Evolutionary conservation across 1,284 basidiomycete genomes (phyloP), one percentile per base, ranked within the genome.

Genomic region (Pseudozyma hubeiensis): DNA sequence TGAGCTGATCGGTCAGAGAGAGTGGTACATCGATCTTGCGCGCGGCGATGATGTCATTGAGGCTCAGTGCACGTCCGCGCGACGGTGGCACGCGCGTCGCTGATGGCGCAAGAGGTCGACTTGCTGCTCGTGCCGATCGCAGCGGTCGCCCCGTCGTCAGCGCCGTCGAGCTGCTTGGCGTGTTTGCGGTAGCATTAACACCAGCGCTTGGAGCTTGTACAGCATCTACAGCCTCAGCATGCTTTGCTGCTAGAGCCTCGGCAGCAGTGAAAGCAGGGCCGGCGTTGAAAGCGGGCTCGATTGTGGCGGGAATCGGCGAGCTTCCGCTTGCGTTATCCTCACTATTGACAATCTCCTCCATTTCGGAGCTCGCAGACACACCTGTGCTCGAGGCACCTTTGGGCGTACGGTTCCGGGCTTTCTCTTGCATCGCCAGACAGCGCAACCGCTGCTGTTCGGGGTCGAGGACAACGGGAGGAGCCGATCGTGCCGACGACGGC

Each of bases 401-500:
- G 7, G 52, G 48, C 4, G 46, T 35, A 7, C 70, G 64, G 33
- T 64, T 68, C 4, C 70, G 60, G 6, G 70, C 70, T 30, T 66
- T 62, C 46, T 73, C 64, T 40, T 73, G 70, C 70, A 73, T 73
- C 10, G 70, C 70, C 10, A 73, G 35, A n/a, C 70, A 73, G n/a
- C 70, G 64, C 50, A 73, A 29, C 17, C 64, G 50, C 47, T 68
- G 70, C 44, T 67, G 60, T 40, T 73, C 70, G 1, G 70, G 64
- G 40, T 73, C 70, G 1, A 64, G 54, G 2, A 64, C 53, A 1
- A 67, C 57, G 0, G 47, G 33, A 29, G 70, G 49, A n/a, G 70
- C 53, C 2, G 57, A 16, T 7, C 70, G 60, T 8, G 57, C 61
- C 7, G 70, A 53, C 6, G 64, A 51, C 1, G 47, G 43, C 17